These are phyloP conservation scores for Trichoderma koningiopsis DNA, from an alignment of 2,329 filamentous ascomycete species.

Conservation along the genomic window DNA sequence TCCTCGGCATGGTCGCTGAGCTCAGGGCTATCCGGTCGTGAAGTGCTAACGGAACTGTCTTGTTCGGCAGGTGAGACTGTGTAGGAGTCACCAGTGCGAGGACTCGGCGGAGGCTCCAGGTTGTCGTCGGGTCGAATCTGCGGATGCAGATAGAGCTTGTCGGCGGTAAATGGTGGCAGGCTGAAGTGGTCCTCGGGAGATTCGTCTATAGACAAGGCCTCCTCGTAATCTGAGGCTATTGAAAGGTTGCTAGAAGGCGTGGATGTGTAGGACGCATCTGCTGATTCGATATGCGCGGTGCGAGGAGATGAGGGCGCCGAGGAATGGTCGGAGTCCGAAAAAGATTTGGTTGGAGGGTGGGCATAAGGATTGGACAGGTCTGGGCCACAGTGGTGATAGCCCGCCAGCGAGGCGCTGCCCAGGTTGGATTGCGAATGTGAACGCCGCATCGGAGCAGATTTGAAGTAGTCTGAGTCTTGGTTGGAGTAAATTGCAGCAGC, in stretches of 20 bases:
- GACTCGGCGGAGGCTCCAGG: slow-evolving; percentile 54
- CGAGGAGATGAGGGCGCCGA: slow-evolving; percentile 60
- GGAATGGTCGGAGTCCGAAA: slow-evolving; percentile 52
- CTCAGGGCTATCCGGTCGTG: slow-evolving; percentile 60
- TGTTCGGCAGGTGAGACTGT: slow-evolving; percentile 57
- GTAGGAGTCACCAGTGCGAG: slow-evolving; percentile 53
- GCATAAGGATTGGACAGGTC: slow-evolving; percentile 51
- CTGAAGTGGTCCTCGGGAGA: slow-evolving; percentile 51
- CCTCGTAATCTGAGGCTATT: slow-evolving; percentile 59
- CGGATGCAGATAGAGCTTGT: slow-evolving; percentile 47
- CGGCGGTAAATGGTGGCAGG: slow-evolving; percentile 50
- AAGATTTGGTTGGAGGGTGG: slow-evolving; percentile 45
- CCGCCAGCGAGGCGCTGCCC: slow-evolving; percentile 44
- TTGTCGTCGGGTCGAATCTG: slow-evolving; percentile 41
- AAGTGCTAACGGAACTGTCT: slow-evolving; percentile 53
- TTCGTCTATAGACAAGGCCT: slow-evolving; percentile 48
- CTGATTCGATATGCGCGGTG: slow-evolving; percentile 55
- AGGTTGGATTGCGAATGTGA: slow-evolving; percentile 65
- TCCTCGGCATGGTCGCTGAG: slow-evolving; percentile 68
- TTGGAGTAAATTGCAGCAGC: slow-evolving; percentile 56
- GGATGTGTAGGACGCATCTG: slow-evolving; percentile 60
- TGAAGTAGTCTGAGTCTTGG: slow-evolving; percentile 61
- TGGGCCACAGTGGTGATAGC: slow-evolving; percentile 47
- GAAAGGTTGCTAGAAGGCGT: slow-evolving; percentile 67
- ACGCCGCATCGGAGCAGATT: slow-evolving; percentile 55